Evolutionary conservation across 257 asterid genomes (phyloP).

Genomic region (Cruciata laevipes): DNA sequence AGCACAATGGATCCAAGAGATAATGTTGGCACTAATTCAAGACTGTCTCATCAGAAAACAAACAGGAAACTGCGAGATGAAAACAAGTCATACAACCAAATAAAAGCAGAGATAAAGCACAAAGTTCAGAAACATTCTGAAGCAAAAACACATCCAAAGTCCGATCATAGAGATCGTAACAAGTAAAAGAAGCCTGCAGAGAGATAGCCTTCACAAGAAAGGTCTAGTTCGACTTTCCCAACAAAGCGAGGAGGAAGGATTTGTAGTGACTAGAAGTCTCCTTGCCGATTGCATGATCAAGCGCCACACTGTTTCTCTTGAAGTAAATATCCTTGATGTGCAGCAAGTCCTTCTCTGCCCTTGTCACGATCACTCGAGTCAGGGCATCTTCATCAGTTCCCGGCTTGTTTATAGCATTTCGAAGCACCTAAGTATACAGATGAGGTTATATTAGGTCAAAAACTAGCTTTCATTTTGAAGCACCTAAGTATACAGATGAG

Average conservation of each 20-base stretch:
- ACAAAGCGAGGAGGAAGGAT: constrained; percentile 52
- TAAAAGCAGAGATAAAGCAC: too few species aligned
- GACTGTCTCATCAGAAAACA: too few species aligned
- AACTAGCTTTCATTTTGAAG: constrained; percentile 31
- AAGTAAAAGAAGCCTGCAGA: not conserved
- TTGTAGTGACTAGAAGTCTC: constrained; percentile 68
- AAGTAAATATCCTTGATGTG: constrained; percentile 40
- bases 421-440: constrained; percentile 30
- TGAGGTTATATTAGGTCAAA: not conserved
- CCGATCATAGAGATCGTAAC: not conserved
- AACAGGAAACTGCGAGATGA: too few species aligned
- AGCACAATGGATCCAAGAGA: too few species aligned
- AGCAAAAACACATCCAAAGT: not conserved
- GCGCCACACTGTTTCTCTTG: constrained; percentile 62
- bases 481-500: constrained; percentile 20
- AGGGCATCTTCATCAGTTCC: constrained; percentile 62
- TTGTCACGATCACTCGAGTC: constrained; percentile 54
- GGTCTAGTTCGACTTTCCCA: constrained; percentile 37
- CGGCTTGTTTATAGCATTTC: constrained; percentile 34
- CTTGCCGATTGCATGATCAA: constrained; percentile 53
- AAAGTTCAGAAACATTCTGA: not conserved
- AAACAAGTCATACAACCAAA: not conserved
- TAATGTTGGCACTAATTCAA: too few species aligned
- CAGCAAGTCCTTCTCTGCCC: constrained; percentile 67
- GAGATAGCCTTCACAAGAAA: not conserved